Percentiles rank a stretch among this genome's conserved stretches.
phyloP scores from a whole-genome alignment of 2,329 filamentous ascomycete species.

The Hortaea werneckii region DNA sequence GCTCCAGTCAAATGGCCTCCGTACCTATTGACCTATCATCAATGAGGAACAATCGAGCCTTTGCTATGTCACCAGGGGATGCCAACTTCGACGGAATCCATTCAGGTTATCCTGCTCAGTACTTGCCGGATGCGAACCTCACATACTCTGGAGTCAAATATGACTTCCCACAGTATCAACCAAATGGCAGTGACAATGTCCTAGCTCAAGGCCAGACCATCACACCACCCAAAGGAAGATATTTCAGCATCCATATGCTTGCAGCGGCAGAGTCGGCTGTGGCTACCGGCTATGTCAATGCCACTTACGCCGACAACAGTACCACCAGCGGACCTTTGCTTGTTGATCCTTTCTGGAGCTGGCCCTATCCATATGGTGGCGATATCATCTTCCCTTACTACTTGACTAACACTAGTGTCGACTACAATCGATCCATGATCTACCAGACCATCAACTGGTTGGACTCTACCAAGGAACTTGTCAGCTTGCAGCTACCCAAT shows the following conservation, averaged over 20 bases:
- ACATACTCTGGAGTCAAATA: conserved; percentile 29
- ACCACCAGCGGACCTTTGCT: conserved; percentile 24
- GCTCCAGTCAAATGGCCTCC: conserved; percentile 9
- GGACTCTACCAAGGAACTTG: conserved; percentile 30
- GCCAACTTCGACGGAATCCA: conserved; percentile 28
- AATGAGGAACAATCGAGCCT: conserved; percentile 28
- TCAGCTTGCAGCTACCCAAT: conserved; percentile 28
- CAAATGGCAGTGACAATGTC: conserved; percentile 29
- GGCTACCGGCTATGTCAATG: conserved; percentile 28
- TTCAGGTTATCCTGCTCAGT: conserved; percentile 29
- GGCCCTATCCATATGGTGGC: conserved; percentile 33
- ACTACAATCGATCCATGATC: conserved; percentile 32
- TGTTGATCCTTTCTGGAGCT: conserved; percentile 30
- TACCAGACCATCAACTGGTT: conserved; percentile 32
- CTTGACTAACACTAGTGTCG: conserved; percentile 25
- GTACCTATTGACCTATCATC: conserved; percentile 17
- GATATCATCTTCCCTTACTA: conserved; percentile 32
- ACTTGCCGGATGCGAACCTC: conserved; percentile 26
- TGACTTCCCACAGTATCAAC: conserved; percentile 28
- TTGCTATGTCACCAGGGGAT: conserved; percentile 27
- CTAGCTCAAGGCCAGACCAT: conserved; percentile 29
- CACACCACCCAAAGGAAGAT: conserved; percentile 22
- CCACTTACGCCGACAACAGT: conserved; percentile 29
- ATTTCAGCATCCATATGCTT: conserved; percentile 31
- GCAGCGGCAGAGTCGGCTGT: conserved; percentile 31